Percentiles rank a stretch among this genome's conserved stretches.
These are phyloP conservation scores for Dictyostelium firmibasis DNA, from an alignment of 78 protist genomes.

Conservation along the genomic window DNA sequence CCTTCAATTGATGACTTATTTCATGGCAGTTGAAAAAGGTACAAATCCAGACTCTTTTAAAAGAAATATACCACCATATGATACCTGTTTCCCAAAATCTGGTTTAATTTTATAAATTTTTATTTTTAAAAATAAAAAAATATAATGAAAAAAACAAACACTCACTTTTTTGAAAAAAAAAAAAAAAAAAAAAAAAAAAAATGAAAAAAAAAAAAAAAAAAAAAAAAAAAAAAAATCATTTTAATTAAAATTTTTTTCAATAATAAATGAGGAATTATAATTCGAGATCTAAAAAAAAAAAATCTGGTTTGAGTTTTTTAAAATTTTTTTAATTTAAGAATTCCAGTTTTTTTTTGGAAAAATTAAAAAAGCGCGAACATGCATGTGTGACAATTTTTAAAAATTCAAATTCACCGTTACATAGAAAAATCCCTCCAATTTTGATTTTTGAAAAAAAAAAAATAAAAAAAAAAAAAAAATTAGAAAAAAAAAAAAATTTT, in stretches of 20 bases:
- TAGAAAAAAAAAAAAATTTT: not conserved
- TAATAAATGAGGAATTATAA: too few species aligned
- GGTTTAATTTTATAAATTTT: conserved; percentile 25
- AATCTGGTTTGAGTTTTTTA: too few species aligned
- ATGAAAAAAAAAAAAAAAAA: too few species aligned
- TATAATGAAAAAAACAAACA: too few species aligned
- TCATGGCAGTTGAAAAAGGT: not conserved
- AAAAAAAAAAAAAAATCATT: too few species aligned
- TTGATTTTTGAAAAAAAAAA: too few species aligned
- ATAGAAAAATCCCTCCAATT: not conserved
- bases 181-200: too few species aligned
- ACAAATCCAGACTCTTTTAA: conserved; percentile 55
- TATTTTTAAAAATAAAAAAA: not conserved
- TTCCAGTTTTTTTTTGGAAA: not conserved
- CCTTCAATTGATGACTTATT: conserved; percentile 57
- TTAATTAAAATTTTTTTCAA: too few species aligned
- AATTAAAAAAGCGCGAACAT: not conserved
- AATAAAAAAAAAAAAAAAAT: too few species aligned
- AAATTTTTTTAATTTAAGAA: too few species aligned
- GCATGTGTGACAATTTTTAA: not conserved
- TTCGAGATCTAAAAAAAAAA: not conserved
- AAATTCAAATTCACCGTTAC: not conserved
- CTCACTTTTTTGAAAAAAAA: too few species aligned
- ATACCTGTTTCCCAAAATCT: not conserved
- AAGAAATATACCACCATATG: conserved; percentile 20